A percentile compares a stretch with the other conserved stretches of the same genome.
Evolutionary conservation across 1,284 basidiomycete genomes (phyloP).

Genomic region (Fomitopsis pinicola): DNA sequence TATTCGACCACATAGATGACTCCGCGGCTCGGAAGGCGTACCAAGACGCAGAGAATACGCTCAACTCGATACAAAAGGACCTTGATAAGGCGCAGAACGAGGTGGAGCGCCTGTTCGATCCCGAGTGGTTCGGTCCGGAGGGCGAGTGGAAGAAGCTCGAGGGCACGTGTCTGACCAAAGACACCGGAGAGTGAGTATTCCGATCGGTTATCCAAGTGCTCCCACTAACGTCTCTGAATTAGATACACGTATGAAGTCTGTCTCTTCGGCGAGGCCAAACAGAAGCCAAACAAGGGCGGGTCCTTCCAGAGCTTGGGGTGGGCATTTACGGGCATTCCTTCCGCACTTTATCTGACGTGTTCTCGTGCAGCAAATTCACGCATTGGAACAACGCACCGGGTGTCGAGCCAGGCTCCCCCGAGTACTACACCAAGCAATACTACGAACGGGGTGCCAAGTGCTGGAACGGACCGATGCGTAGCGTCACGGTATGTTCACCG

Average conservation of each 20-base stretch:
- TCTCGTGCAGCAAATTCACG: slow-evolving; percentile 56
- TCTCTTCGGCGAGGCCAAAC: slow-evolving; percentile 83
- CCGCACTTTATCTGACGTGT: not conserved
- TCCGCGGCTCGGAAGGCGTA: slow-evolving; percentile 63
- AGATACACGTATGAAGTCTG: slow-evolving; percentile 98
- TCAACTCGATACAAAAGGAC: slow-evolving; percentile 43
- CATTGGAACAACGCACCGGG: slow-evolving; percentile 68
- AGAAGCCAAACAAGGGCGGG: slow-evolving; percentile 86
- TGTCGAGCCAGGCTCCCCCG: slow-evolving; percentile 54
- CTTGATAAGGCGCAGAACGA: slow-evolving; percentile 48
- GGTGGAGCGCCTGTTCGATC: slow-evolving; percentile 58
- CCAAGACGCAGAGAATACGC: slow-evolving; percentile 51
- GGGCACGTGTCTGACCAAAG: slow-evolving; percentile 73
- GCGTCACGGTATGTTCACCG: slow-evolving; percentile 53
- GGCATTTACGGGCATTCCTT: slow-evolving; percentile 23
- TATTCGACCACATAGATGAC: slow-evolving; percentile 34
- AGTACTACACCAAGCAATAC: slow-evolving; percentile 77
- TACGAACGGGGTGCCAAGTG: slow-evolving; percentile 86
- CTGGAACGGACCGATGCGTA: slow-evolving; percentile 96
- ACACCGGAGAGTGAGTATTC: slow-evolving; percentile 80
- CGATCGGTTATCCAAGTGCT: not conserved
- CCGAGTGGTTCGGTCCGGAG: slow-evolving; percentile 69
- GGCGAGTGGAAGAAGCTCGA: slow-evolving; percentile 98
- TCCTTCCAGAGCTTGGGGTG: slow-evolving; percentile 83
- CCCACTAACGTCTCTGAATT: not conserved